These are phyloP conservation scores for Ophiostoma sp. DNA, from an alignment of 2,329 filamentous ascomycete species.

Conservation along the genomic window DNA sequence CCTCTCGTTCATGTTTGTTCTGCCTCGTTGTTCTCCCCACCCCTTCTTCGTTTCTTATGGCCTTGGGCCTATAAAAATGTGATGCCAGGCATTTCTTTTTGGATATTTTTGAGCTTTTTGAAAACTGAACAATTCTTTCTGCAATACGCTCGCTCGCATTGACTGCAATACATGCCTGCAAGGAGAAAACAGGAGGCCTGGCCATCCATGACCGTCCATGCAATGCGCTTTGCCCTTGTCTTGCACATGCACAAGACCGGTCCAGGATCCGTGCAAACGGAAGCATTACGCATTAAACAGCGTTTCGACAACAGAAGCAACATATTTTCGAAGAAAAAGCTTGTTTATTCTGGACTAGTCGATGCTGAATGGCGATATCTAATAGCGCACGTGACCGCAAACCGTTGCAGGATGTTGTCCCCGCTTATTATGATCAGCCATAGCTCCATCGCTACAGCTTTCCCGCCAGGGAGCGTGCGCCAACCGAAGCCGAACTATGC, in stretches of 20 bases:
- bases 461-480: not conserved
- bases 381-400: not conserved
- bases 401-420: not conserved
- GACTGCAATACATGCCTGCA: not conserved
- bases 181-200: not conserved
- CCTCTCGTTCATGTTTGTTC: not conserved
- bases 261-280: not conserved
- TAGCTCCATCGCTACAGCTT: slow-evolving; percentile 15
- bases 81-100: slow-evolving; percentile 18
- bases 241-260: not conserved
- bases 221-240: slow-evolving; percentile 1
- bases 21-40: slow-evolving; percentile 7
- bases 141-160: not conserved
- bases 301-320: not conserved
- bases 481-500: slow-evolving; percentile 21
- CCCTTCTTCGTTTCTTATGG: slow-evolving; percentile 11
- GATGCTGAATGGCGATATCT: not conserved
- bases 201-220: not conserved
- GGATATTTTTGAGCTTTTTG: not conserved
- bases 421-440: not conserved
- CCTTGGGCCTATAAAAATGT: slow-evolving; percentile 18
- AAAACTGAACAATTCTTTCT: not conserved
- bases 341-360: not conserved
- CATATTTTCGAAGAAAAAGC: too few relatives aligned
- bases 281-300: not conserved